These are phyloP conservation scores for Irpex lacteus DNA, from an alignment of 1,284 basidiomycete species.

Conservation along the genomic window DNA sequence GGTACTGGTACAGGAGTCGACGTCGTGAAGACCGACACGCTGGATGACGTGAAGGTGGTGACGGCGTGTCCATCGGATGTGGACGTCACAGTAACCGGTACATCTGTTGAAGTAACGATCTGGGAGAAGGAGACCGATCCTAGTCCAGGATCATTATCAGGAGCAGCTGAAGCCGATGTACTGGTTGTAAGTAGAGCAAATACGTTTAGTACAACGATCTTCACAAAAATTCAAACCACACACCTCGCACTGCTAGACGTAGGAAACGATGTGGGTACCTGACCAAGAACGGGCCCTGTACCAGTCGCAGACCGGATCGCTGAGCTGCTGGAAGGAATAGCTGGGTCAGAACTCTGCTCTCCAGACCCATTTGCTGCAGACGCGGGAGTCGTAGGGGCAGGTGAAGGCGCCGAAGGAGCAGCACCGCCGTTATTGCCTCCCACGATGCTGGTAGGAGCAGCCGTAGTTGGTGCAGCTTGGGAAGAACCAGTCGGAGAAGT, in stretches of 20 bases:
- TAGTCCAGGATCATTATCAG: background rate
- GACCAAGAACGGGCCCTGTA: background rate
- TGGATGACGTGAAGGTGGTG: background rate
- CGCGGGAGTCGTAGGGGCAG: background rate
- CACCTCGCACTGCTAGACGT: too few species aligned
- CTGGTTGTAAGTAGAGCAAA: background rate
- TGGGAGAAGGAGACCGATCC: background rate
- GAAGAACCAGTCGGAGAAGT: background rate
- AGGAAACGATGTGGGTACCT: too few species aligned
- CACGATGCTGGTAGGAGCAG: background rate
- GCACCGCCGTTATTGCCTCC: background rate
- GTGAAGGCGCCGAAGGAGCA: background rate
- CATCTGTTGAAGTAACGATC: too few species aligned
- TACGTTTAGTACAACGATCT: too few species aligned
- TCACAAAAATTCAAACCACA: too few species aligned
- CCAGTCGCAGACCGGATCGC: background rate
- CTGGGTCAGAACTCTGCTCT: too few species aligned
- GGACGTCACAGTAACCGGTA: background rate
- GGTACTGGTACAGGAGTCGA: background rate
- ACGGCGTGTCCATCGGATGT: background rate
- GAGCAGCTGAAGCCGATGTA: background rate
- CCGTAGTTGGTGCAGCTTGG: background rate
- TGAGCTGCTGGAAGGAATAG: too few species aligned
- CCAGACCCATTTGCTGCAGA: background rate
- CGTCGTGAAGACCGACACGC: background rate